Evolutionary conservation across 169 alveolate species (phyloP).

Genomic region (Plasmodium adleri): DNA sequence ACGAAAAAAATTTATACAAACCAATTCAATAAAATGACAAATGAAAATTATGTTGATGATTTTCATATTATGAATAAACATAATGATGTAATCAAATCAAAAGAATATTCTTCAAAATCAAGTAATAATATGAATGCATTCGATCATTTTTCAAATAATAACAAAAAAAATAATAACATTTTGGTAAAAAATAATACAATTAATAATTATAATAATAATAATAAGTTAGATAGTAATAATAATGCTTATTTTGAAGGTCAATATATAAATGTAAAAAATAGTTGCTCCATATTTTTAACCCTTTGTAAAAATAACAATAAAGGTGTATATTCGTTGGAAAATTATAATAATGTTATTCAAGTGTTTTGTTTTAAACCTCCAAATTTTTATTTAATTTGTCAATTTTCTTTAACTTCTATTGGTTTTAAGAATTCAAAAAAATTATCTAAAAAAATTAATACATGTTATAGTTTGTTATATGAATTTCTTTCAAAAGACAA

Average conservation of each 20-base stretch:
- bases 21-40: neutral
- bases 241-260: constrained; percentile 76
- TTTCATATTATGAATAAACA: neutral
- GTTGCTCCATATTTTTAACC: constrained; percentile 97
- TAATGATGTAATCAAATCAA: neutral
- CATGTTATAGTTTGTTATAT: constrained; percentile 94
- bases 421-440: constrained; percentile 96
- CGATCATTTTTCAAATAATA: no score
- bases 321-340: constrained; percentile 96
- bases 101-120: neutral
- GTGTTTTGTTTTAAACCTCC: constrained; percentile 94
- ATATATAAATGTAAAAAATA: constrained; percentile 91
- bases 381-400: constrained; percentile 90
- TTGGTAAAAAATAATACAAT: neutral
- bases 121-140: neutral
- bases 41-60: neutral
- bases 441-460: constrained; percentile 94
- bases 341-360: constrained; percentile 94
- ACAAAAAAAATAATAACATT: neutral
- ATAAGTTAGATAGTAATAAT: neutral
- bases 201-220: neutral
- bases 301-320: constrained; percentile 98
- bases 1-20: neutral
- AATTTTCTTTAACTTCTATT: constrained; percentile 95
- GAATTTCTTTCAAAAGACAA: constrained; percentile 94